Evolutionary conservation across 441 rosid species (phyloP), one percentile per base, ranked within the genome.

Genomic region (Populus trichocarpa): DNA sequence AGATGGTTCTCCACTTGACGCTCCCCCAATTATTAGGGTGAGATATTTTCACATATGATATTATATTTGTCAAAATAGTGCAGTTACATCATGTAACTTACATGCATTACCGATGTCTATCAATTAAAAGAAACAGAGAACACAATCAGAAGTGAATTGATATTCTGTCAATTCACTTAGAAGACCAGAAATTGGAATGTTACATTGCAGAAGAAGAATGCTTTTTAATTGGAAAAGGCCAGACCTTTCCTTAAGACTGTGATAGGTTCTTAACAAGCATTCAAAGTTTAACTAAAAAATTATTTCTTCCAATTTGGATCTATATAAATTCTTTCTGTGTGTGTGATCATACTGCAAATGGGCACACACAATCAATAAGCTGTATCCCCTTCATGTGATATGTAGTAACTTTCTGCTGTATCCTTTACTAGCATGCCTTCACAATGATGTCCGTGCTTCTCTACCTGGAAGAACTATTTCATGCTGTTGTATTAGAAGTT

Each of bases 1-100:
- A 40, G 97, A 92, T 90, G 99, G 99, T 82, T 88, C 96, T 81
- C 92, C 97, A 67, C 93, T 96, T 75, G 79, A 59, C 85, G 92
- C 32, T 30, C 93, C 98, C 3, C 98, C 97, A 46, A 80, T 96
- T 70, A 83, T 92, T 72, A 90, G 93, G 88, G 99, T 96, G 76
- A 67, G 87, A 79, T 73, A 76, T 77, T 77, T 50, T 35, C 76
- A 28, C 78, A 75, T 78, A 70, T 36, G 35, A 64, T 57, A 25
- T 61, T 18, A 61, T 23, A 61, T 23, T 16, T 57, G 6, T 14
- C 13, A 6, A n/a, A 14, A 30, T 30, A 30, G 32, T 30, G 32
- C 32, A 30, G 40, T n/a, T n/a, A n/a, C n/a, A n/a, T n/a, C n/a
- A n/a, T n/a, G n/a, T n/a, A n/a, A n/a, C n/a, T 5, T 36, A 35